Evolutionary conservation across 148 eudicot genomes (phyloP).

Genomic region (Talinum fruticosum): DNA sequence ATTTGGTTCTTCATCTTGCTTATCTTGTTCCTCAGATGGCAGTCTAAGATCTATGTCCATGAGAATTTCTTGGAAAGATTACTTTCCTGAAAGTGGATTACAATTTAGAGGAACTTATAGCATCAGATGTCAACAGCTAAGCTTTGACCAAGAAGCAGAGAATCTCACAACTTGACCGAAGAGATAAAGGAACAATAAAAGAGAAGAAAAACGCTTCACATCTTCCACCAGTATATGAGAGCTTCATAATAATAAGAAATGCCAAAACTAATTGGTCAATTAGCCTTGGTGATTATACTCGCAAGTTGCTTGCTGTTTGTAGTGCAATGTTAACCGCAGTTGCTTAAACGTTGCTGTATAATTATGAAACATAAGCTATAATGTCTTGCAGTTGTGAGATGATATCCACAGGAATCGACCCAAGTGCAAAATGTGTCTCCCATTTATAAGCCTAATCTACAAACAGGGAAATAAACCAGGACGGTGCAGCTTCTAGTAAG

Average conservation of each 20-base stretch:
- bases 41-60: constrained; percentile 96
- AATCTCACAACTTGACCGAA: background rate
- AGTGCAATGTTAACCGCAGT: background rate
- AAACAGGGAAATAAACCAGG: background rate
- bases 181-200: background rate
- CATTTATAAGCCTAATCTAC: background rate
- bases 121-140: background rate
- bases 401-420: background rate
- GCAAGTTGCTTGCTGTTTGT: constrained; percentile 1
- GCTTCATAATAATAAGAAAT: background rate
- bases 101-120: background rate
- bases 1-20: constrained; percentile 64
- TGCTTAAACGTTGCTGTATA: background rate
- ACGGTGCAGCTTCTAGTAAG: background rate
- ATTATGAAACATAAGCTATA: background rate
- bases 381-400: background rate
- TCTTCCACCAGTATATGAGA: constrained; percentile 4
- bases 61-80: constrained; percentile 20
- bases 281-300: background rate
- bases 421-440: background rate
- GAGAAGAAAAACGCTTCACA: background rate
- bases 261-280: background rate
- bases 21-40: constrained; percentile 82
- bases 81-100: constrained; percentile 14
- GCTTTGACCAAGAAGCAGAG: background rate